Evolutionary conservation across 2,329 filamentous ascomycete species (phyloP), one percentile per base, ranked within the genome.

Genomic region (Apiospora pterosperma): DNA sequence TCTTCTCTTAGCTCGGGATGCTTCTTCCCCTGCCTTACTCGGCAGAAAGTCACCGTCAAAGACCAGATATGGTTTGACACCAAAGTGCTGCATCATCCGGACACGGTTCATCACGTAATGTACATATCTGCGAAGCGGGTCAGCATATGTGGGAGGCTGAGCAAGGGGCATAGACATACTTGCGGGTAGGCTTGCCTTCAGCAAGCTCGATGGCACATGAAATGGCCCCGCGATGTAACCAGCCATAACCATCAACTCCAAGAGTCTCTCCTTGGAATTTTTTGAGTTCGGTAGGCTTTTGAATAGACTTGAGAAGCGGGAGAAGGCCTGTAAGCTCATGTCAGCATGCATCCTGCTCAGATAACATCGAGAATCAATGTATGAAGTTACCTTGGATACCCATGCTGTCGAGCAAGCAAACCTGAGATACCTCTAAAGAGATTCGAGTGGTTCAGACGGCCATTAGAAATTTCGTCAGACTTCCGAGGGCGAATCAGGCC

Each of bases 201-300:
- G 93, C 96, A 67, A 99, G 85, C 73, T 98, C 96, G 72, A 96
- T 88, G 68, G 95, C 93, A 81, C 95, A 98, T 61, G 92, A 87
- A 69, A 96, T 90, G 59, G 93, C 93, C 63, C 94, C 96, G 70
- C 96, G 90, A 78, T 99, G 96, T 63, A 99, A 88, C 96, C 96
- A 99, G 76, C 95, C 96, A 84, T 99, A 99, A 64, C 92, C 95
- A 77, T 99, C 96, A 39, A 99, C 90, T n/a, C 92, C 96, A 59
- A 99, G 85, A 1, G 91, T 97, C 78, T 97, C 90, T 62, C 95
- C 96, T 14, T 86, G 81, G 77, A 92, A 97, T 73, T 93, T 93
- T 76, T 93, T 96, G 66, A 99, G 84, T 71, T 92, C 91, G 61
- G 88, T 91, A 74, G 92, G 91, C 74, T 92, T 93, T 66, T 99